Evolutionary conservation across 306 rosid species (phyloP), one percentile per base, ranked within the genome.

Genomic region (Styphnolobium japonicum): DNA sequence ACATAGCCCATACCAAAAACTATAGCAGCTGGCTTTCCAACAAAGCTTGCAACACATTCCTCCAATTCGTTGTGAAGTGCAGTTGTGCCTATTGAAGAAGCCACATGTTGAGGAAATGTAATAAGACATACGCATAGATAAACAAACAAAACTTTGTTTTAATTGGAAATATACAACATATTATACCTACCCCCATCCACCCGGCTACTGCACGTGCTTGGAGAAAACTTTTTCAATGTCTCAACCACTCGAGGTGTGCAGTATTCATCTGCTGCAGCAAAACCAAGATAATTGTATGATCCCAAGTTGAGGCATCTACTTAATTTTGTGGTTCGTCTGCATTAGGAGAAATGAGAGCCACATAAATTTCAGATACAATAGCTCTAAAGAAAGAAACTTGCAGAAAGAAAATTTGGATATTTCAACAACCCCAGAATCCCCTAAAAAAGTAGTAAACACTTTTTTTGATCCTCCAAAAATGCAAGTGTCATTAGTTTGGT

Each of bases 1-100:
- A 80, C 97, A 67, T 92, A 90, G 51, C 93, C 97, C 97, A 92
- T 92, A 22, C 97, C 97, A 40, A 90, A 90, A 34, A 92, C 94
- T 49, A 88, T 31, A 21, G 97, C 93, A 76, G 97, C 90, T 2
- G 97, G 95, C 82, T 92, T 92, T 25, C 88, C 81, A 16, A 90
- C 89, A 72, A 85, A 92, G 21, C 46, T 80, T 45, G 97, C 97
- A 15, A 92, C 93, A 45, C 85, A 71, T 49, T 68, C 66, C 87
- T 92, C 97, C 83, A 92, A 71, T 43, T 90, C 87, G 21, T 66
- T 72, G 69, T 92, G 97, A 80, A 92, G 31, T 15, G 36, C 73
- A 2, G 89, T 90, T 21, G 97, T 92, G 75, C 97, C 95, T 92
- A 37, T 62, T 0, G 7, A 27, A 80, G 73, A 22, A 49, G 57